Percentiles rank a stretch among this genome's conserved stretches.
Conservation (phyloP, 371 early-diverging fungal species). For the Batrachochytrium dendrobatidis region DNA sequence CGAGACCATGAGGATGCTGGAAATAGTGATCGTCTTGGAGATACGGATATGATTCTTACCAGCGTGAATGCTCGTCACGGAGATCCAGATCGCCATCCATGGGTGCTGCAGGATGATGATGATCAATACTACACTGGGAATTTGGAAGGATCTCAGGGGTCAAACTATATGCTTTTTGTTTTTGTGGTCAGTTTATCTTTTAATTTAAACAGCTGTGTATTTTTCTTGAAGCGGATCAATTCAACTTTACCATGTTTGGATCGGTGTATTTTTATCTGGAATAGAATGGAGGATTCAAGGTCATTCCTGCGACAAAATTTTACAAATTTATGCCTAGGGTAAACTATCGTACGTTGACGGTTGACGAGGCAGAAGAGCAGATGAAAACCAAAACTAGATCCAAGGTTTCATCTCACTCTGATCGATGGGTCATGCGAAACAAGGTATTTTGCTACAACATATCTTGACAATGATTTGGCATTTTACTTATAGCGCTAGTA, state of each 20-base stretch:
- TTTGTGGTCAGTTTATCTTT: slow-evolving; percentile 32
- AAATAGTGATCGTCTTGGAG: slow-evolving; percentile 1
- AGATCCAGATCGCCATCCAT: slow-evolving; percentile 36
- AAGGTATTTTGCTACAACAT: neutral
- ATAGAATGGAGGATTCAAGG: slow-evolving; percentile 70
- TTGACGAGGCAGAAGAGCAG: slow-evolving; percentile 91
- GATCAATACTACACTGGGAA: slow-evolving; percentile 52
- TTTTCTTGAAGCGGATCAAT: too few species aligned
- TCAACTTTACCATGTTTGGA: too few species aligned
- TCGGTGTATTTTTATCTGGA: too few species aligned
- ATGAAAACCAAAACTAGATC: slow-evolving; percentile 34
- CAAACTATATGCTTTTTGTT: slow-evolving; percentile 76
- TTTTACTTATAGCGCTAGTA: too few species aligned
- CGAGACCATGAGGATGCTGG: slow-evolving; percentile 15
- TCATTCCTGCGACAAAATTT: slow-evolving; percentile 81
- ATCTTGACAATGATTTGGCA: neutral
- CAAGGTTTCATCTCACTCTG: slow-evolving; percentile 6
- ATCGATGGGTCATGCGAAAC: slow-evolving; percentile 25
- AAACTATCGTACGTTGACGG: slow-evolving; percentile 68
- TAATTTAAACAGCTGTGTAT: too few species aligned
- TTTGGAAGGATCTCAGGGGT: slow-evolving; percentile 68
- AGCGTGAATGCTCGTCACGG: slow-evolving; percentile 1
- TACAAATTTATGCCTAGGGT: slow-evolving; percentile 83
- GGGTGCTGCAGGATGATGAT: slow-evolving; percentile 28
- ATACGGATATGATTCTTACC: neutral